Evolutionary conservation across 2,329 filamentous ascomycete genomes (phyloP), one percentile per base, ranked within the genome.

Genomic region (Trichoderma gracile): DNA sequence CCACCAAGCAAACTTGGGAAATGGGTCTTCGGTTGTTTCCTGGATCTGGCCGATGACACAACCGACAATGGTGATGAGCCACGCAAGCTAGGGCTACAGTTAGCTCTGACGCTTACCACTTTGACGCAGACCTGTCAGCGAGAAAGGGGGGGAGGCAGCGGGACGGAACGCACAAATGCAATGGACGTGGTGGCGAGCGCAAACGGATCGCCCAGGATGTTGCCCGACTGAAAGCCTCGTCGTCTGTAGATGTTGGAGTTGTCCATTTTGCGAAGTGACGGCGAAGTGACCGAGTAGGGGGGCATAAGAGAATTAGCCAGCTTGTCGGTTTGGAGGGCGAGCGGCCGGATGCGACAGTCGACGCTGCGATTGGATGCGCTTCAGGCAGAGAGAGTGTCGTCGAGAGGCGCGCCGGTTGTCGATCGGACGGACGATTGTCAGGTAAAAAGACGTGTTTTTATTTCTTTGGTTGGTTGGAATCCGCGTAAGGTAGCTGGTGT

Each of bases 201-300:
- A 78, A 99, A 98, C 6, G 95, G 95, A 79, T 99, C 94, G 72
- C 95, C 95, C 67, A 97, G 84, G 72, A 99, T 93, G 79, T 97
- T 96, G 75, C 91, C 91, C 77, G 93, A 78, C 77, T 86, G 89
- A 78, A 97, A 89, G 73, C 84, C 81, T 75, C 82, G 79, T 74
- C 84, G 81, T 73, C 80, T 81, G 74, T 87, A 85, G 70, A 73
- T 80, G 75, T 86, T 83, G 69, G 84, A 84, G 76, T 86, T 82
- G 82, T 93, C 90, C 90, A 92, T 92, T 88, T 92, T 93, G 79
- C 81, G 82, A 74, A 92, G 80, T 71, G 90, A 93, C 72, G 90
- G 89, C 73, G 89, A 91, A 75, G 84, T 82, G 67, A 88, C 79
- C 69, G 88, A 90, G 76, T 91, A 91, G 68, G 84, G 82, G 81